Conservation (phyloP, 1,284 basidiomycete species). For the Phlebopus sp. region DNA sequence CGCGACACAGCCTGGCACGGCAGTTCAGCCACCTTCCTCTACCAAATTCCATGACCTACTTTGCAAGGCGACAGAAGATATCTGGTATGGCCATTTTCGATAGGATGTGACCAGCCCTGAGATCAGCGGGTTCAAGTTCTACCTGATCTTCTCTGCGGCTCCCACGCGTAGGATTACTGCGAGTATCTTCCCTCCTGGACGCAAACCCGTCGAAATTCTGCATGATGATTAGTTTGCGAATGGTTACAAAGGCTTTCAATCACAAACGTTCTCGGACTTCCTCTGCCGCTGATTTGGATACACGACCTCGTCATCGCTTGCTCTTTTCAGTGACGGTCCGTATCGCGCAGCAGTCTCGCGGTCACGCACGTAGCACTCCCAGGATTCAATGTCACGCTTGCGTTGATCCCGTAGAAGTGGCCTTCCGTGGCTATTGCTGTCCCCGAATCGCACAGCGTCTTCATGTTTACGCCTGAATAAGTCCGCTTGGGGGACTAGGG, state of each 20-base stretch:
- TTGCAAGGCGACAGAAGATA: slow-evolving; percentile 38
- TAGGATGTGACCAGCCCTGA: slow-evolving; percentile 8
- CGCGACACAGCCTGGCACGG: slow-evolving; percentile 41
- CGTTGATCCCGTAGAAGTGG: slow-evolving; percentile 19
- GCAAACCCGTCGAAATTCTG: slow-evolving; percentile 15
- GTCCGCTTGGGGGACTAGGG: slow-evolving; percentile 31
- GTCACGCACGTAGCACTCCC: slow-evolving; percentile 22
- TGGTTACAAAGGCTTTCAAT: background rate
- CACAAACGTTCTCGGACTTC: slow-evolving; percentile 28
- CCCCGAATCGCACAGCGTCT: slow-evolving; percentile 18
- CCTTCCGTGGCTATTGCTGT: slow-evolving; percentile 20
- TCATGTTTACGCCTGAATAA: slow-evolving; percentile 30
- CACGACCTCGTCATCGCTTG: slow-evolving; percentile 22
- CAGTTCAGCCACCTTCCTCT: background rate
- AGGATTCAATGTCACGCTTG: slow-evolving; percentile 28
- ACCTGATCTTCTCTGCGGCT: background rate
- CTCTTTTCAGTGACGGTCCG: slow-evolving; percentile 27
- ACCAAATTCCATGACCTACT: slow-evolving; percentile 30
- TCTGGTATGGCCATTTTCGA: slow-evolving; percentile 17
- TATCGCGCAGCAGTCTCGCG: slow-evolving; percentile 15
- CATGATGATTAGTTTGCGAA: slow-evolving; percentile 13
- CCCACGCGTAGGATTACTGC: slow-evolving; percentile 3
- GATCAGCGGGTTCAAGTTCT: background rate
- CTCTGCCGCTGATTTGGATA: slow-evolving; percentile 31
- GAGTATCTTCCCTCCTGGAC: slow-evolving; percentile 6